Evolutionary conservation across 805 yeast genomes (phyloP).

Genomic region (Yarrowia sp.): DNA sequence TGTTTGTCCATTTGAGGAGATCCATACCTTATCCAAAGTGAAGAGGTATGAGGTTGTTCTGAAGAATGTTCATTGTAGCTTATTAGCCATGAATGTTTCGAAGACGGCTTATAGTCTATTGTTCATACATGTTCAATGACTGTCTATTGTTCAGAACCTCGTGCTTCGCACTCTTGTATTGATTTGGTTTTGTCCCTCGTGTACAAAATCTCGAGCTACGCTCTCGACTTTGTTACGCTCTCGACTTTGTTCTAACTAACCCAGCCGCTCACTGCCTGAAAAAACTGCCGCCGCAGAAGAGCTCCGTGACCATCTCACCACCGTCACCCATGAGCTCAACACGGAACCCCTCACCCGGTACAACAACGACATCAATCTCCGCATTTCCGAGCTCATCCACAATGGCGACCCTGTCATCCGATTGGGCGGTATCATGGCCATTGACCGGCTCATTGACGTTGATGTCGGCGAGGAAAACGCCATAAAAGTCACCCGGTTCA

Average conservation of each 20-base stretch:
- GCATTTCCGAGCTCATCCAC: constrained; percentile 83
- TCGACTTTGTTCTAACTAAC: constrained; percentile 2
- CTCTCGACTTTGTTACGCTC: constrained; percentile 2
- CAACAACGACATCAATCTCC: constrained; percentile 84
- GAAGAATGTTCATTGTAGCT: too few species aligned
- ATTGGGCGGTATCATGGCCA: constrained; percentile 90
- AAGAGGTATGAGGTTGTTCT: too few species aligned
- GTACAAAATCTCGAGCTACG: too few species aligned
- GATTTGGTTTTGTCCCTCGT: too few species aligned
- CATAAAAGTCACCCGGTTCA: constrained; percentile 85
- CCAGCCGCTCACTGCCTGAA: constrained; percentile 28
- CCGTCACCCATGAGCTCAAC: constrained; percentile 35
- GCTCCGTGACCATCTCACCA: constrained; percentile 19
- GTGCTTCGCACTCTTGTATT: too few species aligned
- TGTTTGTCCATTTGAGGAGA: too few species aligned
- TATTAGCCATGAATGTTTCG: too few species aligned
- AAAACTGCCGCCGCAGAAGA: constrained; percentile 30
- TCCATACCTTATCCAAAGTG: too few species aligned
- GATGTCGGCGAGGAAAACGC: constrained; percentile 84
- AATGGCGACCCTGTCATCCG: constrained; percentile 74
- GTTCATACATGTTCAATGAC: too few species aligned
- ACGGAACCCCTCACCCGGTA: constrained; percentile 56
- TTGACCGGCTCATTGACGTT: constrained; percentile 83
- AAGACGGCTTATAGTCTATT: too few species aligned
- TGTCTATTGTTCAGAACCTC: too few species aligned